Evolutionary conservation across 2,329 filamentous ascomycete genomes (phyloP), one percentile per base, ranked within the genome.

Genomic region (Fusarium sp.): DNA sequence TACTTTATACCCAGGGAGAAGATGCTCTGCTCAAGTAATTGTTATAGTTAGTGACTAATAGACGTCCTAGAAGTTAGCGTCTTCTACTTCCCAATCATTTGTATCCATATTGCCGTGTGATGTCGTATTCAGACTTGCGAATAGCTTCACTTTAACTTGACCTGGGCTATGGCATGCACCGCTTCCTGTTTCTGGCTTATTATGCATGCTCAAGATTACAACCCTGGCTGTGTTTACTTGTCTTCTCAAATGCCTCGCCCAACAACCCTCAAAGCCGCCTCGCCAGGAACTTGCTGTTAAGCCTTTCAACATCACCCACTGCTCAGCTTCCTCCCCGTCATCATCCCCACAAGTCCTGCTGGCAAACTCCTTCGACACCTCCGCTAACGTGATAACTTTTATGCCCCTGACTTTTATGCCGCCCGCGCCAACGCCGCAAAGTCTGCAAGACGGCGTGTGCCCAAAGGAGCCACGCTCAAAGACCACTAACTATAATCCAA

Each of bases 371-470:
- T 54, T 54, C 34, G 40, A 48, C 53, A 51, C 53, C 50, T 56
- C 54, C 64, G 57, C 55, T 56, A 67, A 61, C 54, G 58, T 55
- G 49, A 65, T 68, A 69, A 69, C 61, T 69, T 67, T 70, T 57
- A 53, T 58, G 51, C 51, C 46, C 53, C 56, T 54, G 51, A 59
- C 51, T 64, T 61, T 67, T 65, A 56, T 67, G 58, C 60, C 60
- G 51, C 65, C 65, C 50, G 61, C 67, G 67, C 67, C 63, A 71
- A 71, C 67, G 68, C 69, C 69, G 58, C 59, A 39, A 54, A 69
- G 63, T 64, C 67, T 60, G 50, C 56, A 61, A 65, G 65, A 62
- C 54, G 40, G 58, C 36, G 50, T 56, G 65, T 63, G 64, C 69
- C 57, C 45, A 61, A 69, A 70, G 54, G 54, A 62, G 32, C 29